Evolutionary conservation across 2,329 filamentous ascomycete genomes (phyloP), one percentile per base, ranked within the genome.

Genomic region (Curvularia sp.): DNA sequence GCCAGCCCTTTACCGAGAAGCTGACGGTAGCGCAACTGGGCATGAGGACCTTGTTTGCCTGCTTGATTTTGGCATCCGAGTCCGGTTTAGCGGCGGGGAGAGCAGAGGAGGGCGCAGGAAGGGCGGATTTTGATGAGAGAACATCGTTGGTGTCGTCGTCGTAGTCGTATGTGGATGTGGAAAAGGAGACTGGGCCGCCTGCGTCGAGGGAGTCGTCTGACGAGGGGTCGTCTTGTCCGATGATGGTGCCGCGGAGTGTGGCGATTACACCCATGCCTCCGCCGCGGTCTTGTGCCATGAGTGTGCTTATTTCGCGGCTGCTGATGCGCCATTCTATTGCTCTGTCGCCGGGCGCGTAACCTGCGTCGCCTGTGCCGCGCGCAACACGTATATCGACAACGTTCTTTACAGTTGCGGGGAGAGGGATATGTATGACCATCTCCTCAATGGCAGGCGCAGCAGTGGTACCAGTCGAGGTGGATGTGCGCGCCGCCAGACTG

Each of bases 291-390:
- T 71, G 68, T 3, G 75, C 60, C 63, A 78, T 74, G 49, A 80
- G 69, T 0, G 46, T 46, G 1, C 86, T 84, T 2, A 93, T 83
- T 55, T 96, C 93, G 77, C 92, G 93, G 23, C 86, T 85, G 1
- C 88, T 86, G 39, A 98, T 87, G 56, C 88, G 86, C 94, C 94
- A 98, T 76, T 96, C 91, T 8, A 97, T 81, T 1, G 85, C 76
- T 46, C 84, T 84, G 49, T 91, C 92, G 2, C 87, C 87, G 0
- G 90, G 87, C 53, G 86, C 90, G 79, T 93, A 97, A 55, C 85
- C 87, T 2, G 92, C 93, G 66, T 98, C 94, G 34, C 93, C 94
- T 12, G 61, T 92, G 64, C 88, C 94, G 64, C 87, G 88, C 65
- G 87, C 91, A 2, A 93, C 86, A 55, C 92, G 86, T 53, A 97